Conservation (phyloP, 495 filamentous ascomycete genomes). For the Pyronema domesticum region DNA sequence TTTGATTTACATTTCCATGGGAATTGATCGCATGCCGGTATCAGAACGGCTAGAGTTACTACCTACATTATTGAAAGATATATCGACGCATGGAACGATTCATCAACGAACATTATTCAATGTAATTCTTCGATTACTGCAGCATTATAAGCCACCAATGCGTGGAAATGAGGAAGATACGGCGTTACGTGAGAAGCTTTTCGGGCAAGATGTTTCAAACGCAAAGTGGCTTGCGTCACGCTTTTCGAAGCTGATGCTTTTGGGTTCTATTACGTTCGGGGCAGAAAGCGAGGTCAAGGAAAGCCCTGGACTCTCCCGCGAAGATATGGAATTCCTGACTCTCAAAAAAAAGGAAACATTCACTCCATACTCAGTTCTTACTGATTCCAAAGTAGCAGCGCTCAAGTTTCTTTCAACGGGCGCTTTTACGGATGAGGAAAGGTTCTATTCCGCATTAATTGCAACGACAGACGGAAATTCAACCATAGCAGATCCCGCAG, state of each 20-base stretch:
- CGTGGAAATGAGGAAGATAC: slow-evolving; percentile 64
- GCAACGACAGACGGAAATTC: slow-evolving; percentile 69
- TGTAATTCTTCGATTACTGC: slow-evolving; percentile 56
- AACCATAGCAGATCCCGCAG: slow-evolving; percentile 57
- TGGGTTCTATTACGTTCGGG: slow-evolving; percentile 29
- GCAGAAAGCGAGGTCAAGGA: slow-evolving; percentile 27
- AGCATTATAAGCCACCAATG: slow-evolving; percentile 49
- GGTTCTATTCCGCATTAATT: slow-evolving; percentile 65
- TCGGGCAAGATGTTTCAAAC: slow-evolving; percentile 44
- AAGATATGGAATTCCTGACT: slow-evolving; percentile 58
- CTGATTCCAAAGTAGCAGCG: slow-evolving; percentile 40
- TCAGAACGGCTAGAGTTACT: slow-evolving; percentile 48
- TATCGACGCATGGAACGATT: slow-evolving; percentile 46
- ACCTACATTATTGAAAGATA: slow-evolving; percentile 51
- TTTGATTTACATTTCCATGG: slow-evolving; percentile 73
- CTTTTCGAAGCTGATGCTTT: slow-evolving; percentile 63
- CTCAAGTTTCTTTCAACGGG: slow-evolving; percentile 62
- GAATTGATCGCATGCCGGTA: slow-evolving; percentile 46
- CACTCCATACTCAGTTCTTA: slow-evolving; percentile 19
- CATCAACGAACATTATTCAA: slow-evolving; percentile 69
- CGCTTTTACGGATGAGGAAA: slow-evolving; percentile 60
- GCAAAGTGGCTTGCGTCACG: slow-evolving; percentile 55
- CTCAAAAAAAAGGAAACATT: slow-evolving; percentile 45
- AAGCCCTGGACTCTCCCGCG: slow-evolving; percentile 50
- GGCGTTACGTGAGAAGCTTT: slow-evolving; percentile 43